Evolutionary conservation across 148 eudicot species (phyloP), one percentile per base, ranked within the genome.

Genomic region (Chenopodium formosanum): DNA sequence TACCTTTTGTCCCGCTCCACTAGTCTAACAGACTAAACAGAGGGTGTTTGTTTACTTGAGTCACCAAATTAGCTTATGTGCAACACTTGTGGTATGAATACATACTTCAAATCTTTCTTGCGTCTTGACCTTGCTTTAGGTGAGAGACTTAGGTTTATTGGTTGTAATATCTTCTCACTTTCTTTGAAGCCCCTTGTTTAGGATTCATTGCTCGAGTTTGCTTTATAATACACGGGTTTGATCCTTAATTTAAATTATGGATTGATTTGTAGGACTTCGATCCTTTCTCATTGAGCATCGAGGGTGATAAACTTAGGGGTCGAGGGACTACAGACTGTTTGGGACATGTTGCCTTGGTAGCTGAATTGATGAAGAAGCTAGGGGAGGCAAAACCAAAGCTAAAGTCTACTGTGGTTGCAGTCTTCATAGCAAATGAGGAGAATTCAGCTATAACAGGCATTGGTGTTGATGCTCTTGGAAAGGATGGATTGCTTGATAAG

Each of bases 241-340:
- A 31, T 67, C 46, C 9, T n/a, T 82, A 14, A 16, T 20, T 3
- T 20, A 50, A 46, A 48, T 65, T 32, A 44, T 56, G 58, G 73
- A 69, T 78, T 34, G 65, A 69, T 31, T 32, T 86, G 81, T 88
- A 95, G 98, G 98, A 96, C 17, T 94, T 96, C 81, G 98, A 96
- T 88, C 99, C 99, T 67, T 96, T 96, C 87, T 88, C 94, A 73
- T 68, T 96, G 90, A 88, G 94, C 86, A 91, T 90, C 32, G 97
- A 94, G 76, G 99, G 99, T 7, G 99, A 96, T 78, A 91, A 92
- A 79, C 99, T 96, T 80, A 81, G 86, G 67, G 99, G 99, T 52
- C 94, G 99, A 85, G 99, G 99, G 81, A 96, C 99, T 40, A 96
- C 99, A 27, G 99, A 96, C 80, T 96, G 98, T 84, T 88, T 96